Evolutionary conservation across 768 basidiomycete genomes (phyloP), one percentile per base, ranked within the genome.

Genomic region (button mushroom (Agaricus bisporus)): DNA sequence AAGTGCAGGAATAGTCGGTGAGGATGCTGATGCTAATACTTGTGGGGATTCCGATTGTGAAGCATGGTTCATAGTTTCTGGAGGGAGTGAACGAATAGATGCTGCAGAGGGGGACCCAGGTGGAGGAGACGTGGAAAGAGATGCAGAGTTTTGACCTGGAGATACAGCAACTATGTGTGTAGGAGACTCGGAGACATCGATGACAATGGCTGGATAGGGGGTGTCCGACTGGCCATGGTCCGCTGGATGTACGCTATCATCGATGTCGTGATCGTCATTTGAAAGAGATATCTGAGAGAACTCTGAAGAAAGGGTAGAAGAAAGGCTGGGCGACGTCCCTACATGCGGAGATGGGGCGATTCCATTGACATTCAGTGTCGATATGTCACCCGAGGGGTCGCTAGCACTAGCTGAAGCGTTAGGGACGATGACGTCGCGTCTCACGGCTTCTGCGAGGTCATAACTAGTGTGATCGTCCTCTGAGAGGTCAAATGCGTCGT

Each of bases 401-500:
- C 28, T 22, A 26, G 15, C 25, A 8, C 25, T 22, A 1, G 42
- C 15, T 38, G 20, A 28, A 47, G 17, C 18, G 36, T 3, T 15
- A 26, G 28, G 15, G 37, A 32, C 37, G 44, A 78, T 77, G 46
- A 89, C 65, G 52, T 87, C 85, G 51, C 77, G 69, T 29, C 86
- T 80, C 52, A 88, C 76, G n/a, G 74, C 71, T 41, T 78, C 78
- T 3, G 81, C 71, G 71, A 90, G 86, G 38, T 80, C 73, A 63
- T 76, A 73, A 1, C 64, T 62, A 7, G 70, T 58, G 53, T 78
- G 76, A 11, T 32, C 32, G 38, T 72, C 68, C 54, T 81, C 81
- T 8, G 82, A 81, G 9, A 65, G 71, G 45, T 82, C 82, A 66
- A 90, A 90, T 12, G 85, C 83, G 63, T 90, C 88, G 68, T 89